A percentile compares a stretch with the other conserved stretches of the same genome.
Conservation (phyloP, 2,329 filamentous ascomycete genomes). For the Magnaporthiopsis incrustans region DNA sequence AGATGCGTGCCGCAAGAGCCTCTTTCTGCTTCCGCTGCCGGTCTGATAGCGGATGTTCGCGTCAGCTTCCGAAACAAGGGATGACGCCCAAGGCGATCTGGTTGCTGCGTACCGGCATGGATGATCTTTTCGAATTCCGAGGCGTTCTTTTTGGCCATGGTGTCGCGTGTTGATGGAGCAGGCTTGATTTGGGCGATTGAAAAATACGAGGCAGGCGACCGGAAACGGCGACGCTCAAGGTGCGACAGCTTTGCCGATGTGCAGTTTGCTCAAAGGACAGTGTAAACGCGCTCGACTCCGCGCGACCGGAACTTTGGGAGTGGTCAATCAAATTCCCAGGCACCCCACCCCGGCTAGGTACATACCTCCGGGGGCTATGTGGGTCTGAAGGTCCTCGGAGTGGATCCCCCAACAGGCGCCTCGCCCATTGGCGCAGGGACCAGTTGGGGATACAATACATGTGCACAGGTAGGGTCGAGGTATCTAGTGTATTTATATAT, state of each 20-base stretch:
- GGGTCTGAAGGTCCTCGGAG: too few relatives aligned
- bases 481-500: too few relatives aligned
- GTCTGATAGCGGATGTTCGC: slow-evolving; percentile 26
- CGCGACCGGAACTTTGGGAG: too few relatives aligned
- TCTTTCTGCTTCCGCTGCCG: slow-evolving; percentile 66
- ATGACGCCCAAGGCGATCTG: background rate
- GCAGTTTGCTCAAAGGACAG: background rate
- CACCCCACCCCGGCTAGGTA: too few relatives aligned
- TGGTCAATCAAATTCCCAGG: too few relatives aligned
- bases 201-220: background rate
- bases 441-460: too few relatives aligned
- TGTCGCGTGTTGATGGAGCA: background rate
- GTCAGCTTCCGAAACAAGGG: background rate
- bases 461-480: too few relatives aligned
- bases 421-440: too few relatives aligned
- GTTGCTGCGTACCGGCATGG: slow-evolving; percentile 33
- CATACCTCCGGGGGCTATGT: too few relatives aligned
- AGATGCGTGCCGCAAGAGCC: slow-evolving; percentile 63
- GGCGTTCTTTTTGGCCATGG: slow-evolving; percentile 21
- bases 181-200: background rate
- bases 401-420: too few relatives aligned
- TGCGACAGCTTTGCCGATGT: too few relatives aligned
- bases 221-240: background rate
- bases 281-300: background rate
- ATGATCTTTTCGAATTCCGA: slow-evolving; percentile 49